phyloP scores from a whole-genome alignment of 306 rosid genomes.

The Parietaria judaica region DNA sequence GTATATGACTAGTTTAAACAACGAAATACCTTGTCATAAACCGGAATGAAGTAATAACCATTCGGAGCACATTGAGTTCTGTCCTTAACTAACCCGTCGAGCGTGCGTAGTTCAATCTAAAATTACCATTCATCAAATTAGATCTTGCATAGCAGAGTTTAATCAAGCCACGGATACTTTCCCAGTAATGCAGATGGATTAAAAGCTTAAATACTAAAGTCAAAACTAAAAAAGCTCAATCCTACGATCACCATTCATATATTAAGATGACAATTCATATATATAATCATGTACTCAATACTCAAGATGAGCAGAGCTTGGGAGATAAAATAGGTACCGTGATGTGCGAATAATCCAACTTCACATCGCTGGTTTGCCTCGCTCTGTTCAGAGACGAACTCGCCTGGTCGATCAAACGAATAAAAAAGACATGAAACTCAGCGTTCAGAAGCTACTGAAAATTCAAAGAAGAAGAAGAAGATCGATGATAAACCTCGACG shows the following conservation, averaged over 20 bases:
- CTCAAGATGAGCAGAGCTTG: background rate
- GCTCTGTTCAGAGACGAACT: constrained; percentile 66
- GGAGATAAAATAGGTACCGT: constrained; percentile 30
- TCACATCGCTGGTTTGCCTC: constrained; percentile 52
- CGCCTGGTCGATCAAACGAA: constrained; percentile 35
- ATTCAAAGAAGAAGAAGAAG: background rate
- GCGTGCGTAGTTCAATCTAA: constrained; percentile 89
- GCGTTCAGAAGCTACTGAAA: background rate
- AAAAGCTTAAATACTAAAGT: too few relatives aligned
- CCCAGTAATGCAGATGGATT: background rate
- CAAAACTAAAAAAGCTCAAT: too few relatives aligned
- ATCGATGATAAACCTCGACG: constrained; percentile 39
- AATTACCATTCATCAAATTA: constrained; percentile 1
- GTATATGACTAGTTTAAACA: background rate
- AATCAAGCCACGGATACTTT: background rate
- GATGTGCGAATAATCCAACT: constrained; percentile 90
- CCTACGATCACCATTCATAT: too few relatives aligned
- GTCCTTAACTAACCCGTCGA: constrained; percentile 90
- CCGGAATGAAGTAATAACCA: constrained; percentile 98
- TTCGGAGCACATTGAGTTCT: constrained; percentile 96
- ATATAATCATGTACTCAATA: background rate
- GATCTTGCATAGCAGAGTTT: background rate
- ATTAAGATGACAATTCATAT: too few relatives aligned
- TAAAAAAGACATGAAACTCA: background rate
- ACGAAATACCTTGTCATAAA: constrained; percentile 76